Evolutionary conservation across 2,329 filamentous ascomycete species (phyloP).

Genomic region (Colletotrichum karsti): DNA sequence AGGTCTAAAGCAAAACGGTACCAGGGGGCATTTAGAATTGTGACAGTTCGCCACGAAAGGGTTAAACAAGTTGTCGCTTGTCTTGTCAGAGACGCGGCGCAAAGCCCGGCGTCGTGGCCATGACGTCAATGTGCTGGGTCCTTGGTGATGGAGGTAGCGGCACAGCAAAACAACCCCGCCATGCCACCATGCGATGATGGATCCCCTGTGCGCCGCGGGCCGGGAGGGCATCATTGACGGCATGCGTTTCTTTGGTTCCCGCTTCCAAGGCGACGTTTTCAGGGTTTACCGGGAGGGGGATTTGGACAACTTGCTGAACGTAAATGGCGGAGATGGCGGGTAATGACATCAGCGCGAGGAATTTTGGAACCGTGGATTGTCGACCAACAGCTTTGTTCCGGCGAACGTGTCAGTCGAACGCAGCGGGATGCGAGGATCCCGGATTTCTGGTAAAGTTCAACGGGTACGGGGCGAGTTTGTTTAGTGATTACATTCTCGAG

Average conservation of each 20-base stretch:
- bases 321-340: background rate
- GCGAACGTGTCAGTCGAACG: conserved; percentile 10
- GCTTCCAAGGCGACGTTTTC: conserved; percentile 3
- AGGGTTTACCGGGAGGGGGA: background rate
- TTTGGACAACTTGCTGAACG: too few relatives aligned
- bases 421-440: conserved; percentile 13
- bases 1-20: background rate
- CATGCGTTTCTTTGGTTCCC: conserved; percentile 1
- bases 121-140: conserved; percentile 1
- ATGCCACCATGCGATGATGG: background rate
- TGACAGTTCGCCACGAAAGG: background rate
- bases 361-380: background rate
- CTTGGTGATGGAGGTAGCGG: background rate
- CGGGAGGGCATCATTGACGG: conserved; percentile 14
- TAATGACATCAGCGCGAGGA: conserved; percentile 13
- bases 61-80: background rate
- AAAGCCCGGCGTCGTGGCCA: background rate
- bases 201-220: background rate
- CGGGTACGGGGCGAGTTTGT: conserved; percentile 3
- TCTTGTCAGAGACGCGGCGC: background rate
- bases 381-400: background rate
- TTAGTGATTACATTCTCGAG: background rate
- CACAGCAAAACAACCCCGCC: background rate
- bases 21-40: background rate
- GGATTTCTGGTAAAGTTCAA: conserved; percentile 14